These are phyloP conservation scores for Tylopilus rubrobrunneus DNA, from an alignment of 768 basidiomycete species.

Conservation along the genomic window DNA sequence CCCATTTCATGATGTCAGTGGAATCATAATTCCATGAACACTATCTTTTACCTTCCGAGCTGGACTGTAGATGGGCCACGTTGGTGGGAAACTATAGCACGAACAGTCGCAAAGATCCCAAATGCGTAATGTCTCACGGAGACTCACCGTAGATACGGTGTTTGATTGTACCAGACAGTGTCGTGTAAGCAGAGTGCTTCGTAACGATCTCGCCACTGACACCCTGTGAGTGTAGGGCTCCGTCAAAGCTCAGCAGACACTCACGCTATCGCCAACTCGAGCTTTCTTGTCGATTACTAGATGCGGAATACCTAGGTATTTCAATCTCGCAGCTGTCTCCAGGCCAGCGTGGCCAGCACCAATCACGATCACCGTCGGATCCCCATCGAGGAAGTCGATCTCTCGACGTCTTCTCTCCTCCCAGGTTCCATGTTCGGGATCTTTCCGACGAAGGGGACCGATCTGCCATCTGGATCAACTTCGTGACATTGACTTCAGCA, in stretches of 20 bases:
- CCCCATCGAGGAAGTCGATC: conserved; percentile 38
- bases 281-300: conserved; percentile 54
- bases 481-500: background rate
- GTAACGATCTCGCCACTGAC: conserved; percentile 55
- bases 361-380: conserved; percentile 58
- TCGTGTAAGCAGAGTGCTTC: conserved; percentile 54
- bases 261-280: conserved; percentile 46
- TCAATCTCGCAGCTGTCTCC: conserved; percentile 59
- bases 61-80: conserved; percentile 27
- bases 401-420: conserved; percentile 26
- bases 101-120: background rate
- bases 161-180: conserved; percentile 51
- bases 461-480: background rate
- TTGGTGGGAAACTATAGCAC: conserved; percentile 44
- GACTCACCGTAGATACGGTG: conserved; percentile 41
- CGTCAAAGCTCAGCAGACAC: background rate
- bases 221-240: background rate
- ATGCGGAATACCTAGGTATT: conserved; percentile 49
- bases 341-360: conserved; percentile 70
- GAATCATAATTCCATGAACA: too few relatives aligned
- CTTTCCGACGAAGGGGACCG: background rate
- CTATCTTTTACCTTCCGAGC: too few relatives aligned
- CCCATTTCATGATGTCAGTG: too few relatives aligned
- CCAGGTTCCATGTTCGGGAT: conserved; percentile 38
- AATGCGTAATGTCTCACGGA: background rate